A percentile compares a stretch with the other conserved stretches of the same genome.
These are phyloP conservation scores for Diutina scorzettiae DNA, from an alignment of 1,139 yeast genomes.

Conservation along the genomic window DNA sequence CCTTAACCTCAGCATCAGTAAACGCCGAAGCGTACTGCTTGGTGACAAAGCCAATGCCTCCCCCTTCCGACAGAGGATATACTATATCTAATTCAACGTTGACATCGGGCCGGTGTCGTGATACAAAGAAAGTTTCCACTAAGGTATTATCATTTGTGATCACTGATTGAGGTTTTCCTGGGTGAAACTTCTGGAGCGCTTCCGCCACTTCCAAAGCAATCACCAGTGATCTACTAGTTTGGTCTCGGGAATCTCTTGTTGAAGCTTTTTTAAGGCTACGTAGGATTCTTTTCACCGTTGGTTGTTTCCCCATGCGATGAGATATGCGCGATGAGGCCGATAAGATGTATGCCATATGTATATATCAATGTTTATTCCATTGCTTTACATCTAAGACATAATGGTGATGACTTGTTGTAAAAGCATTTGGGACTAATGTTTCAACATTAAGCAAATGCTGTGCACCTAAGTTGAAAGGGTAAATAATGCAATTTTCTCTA, in stretches of 20 bases:
- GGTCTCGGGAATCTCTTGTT: not conserved
- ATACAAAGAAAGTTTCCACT: constrained; percentile 18
- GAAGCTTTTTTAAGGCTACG: too few relatives aligned
- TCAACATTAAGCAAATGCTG: too few relatives aligned
- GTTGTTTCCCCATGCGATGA: too few relatives aligned
- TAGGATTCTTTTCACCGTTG: too few relatives aligned
- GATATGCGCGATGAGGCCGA: too few relatives aligned
- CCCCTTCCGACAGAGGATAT: constrained; percentile 24
- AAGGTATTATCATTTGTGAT: constrained; percentile 8
- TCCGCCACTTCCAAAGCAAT: not conserved
- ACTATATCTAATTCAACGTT: constrained; percentile 16
- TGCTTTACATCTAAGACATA: too few relatives aligned
- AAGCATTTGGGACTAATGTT: too few relatives aligned
- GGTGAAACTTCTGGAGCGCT: not conserved
- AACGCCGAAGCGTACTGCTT: constrained; percentile 15
- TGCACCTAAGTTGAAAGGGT: too few relatives aligned
- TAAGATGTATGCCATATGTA: too few relatives aligned
- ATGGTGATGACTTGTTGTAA: too few relatives aligned
- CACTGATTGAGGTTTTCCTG: not conserved
- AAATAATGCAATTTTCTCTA: too few relatives aligned
- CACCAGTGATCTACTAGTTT: not conserved
- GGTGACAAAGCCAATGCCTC: constrained; percentile 26
- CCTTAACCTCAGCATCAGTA: constrained; percentile 11
- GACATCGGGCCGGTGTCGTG: constrained; percentile 14
- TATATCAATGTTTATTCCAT: too few relatives aligned